Conservation (phyloP, 2,329 filamentous ascomycete species). For the Mollisia scopiformis region DNA sequence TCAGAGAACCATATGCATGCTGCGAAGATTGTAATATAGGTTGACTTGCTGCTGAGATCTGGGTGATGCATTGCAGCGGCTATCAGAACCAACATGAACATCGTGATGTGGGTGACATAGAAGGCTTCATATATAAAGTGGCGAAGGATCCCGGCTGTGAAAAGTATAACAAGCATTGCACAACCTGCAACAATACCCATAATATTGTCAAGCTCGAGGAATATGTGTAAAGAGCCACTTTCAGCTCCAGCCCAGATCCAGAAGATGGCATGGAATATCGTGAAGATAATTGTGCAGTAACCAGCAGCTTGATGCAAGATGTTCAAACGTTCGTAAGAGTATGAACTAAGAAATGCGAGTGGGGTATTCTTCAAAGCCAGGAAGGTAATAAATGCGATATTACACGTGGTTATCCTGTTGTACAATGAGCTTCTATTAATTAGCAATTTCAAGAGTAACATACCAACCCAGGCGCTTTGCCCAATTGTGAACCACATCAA, state of each 20-base stretch:
- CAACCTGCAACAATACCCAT: conserved; percentile 53
- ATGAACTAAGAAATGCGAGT: conserved; percentile 52
- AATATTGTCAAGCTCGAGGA: conserved; percentile 45
- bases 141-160: conserved; percentile 45
- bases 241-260: conserved; percentile 44
- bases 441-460: not conserved
- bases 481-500: not conserved
- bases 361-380: conserved; percentile 62
- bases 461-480: not conserved
- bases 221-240: conserved; percentile 23
- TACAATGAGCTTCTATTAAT: conserved; percentile 2
- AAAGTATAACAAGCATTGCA: conserved; percentile 48
- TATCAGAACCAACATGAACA: conserved; percentile 52
- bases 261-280: conserved; percentile 49
- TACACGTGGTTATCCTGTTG: conserved; percentile 49
- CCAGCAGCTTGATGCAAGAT: conserved; percentile 54
- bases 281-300: conserved; percentile 50
- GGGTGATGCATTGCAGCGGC: conserved; percentile 55
- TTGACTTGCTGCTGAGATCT: conserved; percentile 41
- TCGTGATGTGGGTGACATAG: conserved; percentile 53
- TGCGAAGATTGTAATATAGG: conserved; percentile 46
- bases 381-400: conserved; percentile 55
- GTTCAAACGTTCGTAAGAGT: conserved; percentile 62
- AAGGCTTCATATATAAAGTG: conserved; percentile 56
- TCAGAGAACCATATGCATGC: conserved; percentile 54